A percentile compares a stretch with the other conserved stretches of the same genome.
These are phyloP conservation scores for Cucurbita maxima DNA, from an alignment of 306 rosid species.

Conservation along the genomic window DNA sequence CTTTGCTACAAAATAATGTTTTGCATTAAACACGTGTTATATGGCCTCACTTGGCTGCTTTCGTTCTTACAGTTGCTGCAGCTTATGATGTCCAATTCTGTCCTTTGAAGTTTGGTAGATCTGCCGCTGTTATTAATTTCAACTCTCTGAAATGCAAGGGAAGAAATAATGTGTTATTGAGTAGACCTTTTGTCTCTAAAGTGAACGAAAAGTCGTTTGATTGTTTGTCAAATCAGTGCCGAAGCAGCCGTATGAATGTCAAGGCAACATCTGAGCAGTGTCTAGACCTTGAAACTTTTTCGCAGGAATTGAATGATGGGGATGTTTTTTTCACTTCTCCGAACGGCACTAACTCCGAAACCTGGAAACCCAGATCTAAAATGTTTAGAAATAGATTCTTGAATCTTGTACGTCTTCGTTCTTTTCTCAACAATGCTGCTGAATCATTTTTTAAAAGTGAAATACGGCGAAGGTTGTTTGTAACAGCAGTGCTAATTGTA, in stretches of 20 bases:
- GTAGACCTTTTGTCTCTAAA: slow-evolving; percentile 20
- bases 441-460: slow-evolving; percentile 90
- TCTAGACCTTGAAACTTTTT: slow-evolving; percentile 18
- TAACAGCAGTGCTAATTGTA: slow-evolving; percentile 68
- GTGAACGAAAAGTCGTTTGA: slow-evolving; percentile 14
- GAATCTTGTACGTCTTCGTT: slow-evolving; percentile 56
- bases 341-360: background rate
- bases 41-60: background rate
- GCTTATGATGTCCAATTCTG: slow-evolving; percentile 14
- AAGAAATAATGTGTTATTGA: slow-evolving; percentile 14
- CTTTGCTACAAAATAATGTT: background rate
- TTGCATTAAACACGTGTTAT: background rate
- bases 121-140: slow-evolving; percentile 12
- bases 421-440: slow-evolving; percentile 66
- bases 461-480: slow-evolving; percentile 76
- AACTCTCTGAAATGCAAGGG: slow-evolving; percentile 9
- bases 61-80: slow-evolving; percentile 17
- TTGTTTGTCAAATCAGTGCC: slow-evolving; percentile 28
- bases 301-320: slow-evolving; percentile 10
- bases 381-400: slow-evolving; percentile 53
- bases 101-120: slow-evolving; percentile 6
- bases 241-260: slow-evolving; percentile 22
- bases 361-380: slow-evolving; percentile 12
- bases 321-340: slow-evolving; percentile 12
- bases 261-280: slow-evolving; percentile 27